Evolutionary conservation across 1,284 basidiomycete species (phyloP).

Genomic region (Coniophora puteana): DNA sequence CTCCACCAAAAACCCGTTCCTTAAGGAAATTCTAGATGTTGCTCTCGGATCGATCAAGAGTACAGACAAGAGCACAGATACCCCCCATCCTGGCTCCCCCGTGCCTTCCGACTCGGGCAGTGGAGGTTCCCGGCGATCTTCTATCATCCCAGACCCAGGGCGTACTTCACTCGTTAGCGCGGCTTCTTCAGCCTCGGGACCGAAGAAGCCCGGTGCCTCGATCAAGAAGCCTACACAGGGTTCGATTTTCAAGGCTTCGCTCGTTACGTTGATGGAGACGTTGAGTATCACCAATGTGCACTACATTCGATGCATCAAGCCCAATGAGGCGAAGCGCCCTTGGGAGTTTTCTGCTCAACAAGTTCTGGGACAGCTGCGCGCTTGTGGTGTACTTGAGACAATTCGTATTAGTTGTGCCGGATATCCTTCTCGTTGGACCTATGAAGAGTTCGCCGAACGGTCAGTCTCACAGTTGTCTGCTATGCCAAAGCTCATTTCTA

Average conservation of each 20-base stretch:
- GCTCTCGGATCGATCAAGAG: constrained; percentile 75
- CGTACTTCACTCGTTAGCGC: constrained; percentile 67
- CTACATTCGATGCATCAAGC: constrained; percentile 99
- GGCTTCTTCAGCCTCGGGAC: constrained; percentile 32
- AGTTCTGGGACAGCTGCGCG: constrained; percentile 92
- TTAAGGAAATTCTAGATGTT: constrained; percentile 92
- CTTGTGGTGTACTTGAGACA: constrained; percentile 98
- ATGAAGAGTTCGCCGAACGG: constrained; percentile 99
- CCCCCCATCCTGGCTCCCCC: constrained; percentile 63
- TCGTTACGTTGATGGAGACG: constrained; percentile 96
- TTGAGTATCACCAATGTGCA: constrained; percentile 98
- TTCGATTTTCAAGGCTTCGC: constrained; percentile 96
- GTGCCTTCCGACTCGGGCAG: constrained; percentile 73
- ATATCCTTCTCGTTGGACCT: constrained; percentile 98
- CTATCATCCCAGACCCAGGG: constrained; percentile 81
- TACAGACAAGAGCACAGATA: constrained; percentile 62
- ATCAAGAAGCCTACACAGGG: constrained; percentile 94
- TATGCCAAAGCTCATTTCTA: constrained; percentile 11
- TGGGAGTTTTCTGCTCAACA: constrained; percentile 98
- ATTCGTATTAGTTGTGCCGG: constrained; percentile 99
- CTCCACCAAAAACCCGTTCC: constrained; percentile 85
- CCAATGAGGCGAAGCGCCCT: constrained; percentile 93
- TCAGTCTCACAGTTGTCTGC: constrained; percentile 32
- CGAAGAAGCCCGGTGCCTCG: constrained; percentile 64
- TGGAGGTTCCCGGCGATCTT: constrained; percentile 70